Conservation (phyloP, 306 rosid species). For the Cucumis melo region DNA sequence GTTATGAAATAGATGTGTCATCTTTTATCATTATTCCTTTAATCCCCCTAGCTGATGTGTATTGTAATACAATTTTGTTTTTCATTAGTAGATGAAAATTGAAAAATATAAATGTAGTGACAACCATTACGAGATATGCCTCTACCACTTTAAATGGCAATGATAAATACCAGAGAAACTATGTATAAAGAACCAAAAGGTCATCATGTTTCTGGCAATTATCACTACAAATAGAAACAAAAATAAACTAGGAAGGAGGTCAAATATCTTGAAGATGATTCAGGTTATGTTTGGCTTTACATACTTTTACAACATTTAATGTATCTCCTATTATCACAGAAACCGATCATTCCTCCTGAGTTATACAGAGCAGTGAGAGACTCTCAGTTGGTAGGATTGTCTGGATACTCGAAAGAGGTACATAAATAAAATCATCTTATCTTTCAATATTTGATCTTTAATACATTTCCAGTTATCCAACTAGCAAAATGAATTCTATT, state of each 20-base stretch:
- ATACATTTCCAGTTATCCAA: not conserved
- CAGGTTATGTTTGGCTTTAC: not conserved
- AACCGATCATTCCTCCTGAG: slow-evolving; percentile 60
- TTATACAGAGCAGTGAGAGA: slow-evolving; percentile 61
- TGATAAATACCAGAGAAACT: not conserved
- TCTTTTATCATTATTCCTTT: not conserved
- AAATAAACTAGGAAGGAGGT: not conserved
- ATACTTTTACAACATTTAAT: not conserved
- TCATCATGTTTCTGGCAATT: not conserved
- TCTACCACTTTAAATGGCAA: not conserved
- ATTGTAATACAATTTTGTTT: not conserved
- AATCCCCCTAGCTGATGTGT: not conserved
- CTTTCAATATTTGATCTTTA: not conserved
- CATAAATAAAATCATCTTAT: not conserved
- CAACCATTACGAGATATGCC: not conserved
- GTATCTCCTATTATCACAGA: slow-evolving; percentile 26
- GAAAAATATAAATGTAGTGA: not conserved
- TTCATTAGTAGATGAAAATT: not conserved
- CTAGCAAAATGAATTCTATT: not conserved
- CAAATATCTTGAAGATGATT: not conserved
- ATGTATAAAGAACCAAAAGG: not conserved
- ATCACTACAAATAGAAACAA: not conserved
- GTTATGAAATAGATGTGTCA: not conserved
- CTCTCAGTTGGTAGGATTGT: slow-evolving; percentile 69
- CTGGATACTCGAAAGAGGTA: slow-evolving; percentile 95